Conservation (phyloP, 2,329 filamentous ascomycete species). For the Rhexocercosporidium sp. region DNA sequence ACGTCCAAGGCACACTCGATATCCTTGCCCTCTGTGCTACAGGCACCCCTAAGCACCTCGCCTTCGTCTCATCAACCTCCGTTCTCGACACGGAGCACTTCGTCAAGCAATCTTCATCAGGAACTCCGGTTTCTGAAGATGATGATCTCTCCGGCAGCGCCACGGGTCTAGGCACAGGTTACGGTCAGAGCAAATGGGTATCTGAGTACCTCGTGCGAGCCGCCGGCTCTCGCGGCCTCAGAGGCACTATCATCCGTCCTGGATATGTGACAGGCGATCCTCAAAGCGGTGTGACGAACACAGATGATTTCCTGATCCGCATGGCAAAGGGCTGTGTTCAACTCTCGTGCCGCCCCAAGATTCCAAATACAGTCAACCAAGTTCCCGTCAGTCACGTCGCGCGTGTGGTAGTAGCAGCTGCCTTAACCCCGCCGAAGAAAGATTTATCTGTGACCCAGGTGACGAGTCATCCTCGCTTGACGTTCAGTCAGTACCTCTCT, state of each 20-base stretch:
- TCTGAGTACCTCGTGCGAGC: slow-evolving; percentile 72
- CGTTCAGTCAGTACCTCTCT: slow-evolving; percentile 78
- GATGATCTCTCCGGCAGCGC: slow-evolving; percentile 81
- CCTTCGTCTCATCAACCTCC: slow-evolving; percentile 83
- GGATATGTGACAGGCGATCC: slow-evolving; percentile 85
- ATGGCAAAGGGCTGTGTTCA: slow-evolving; percentile 89
- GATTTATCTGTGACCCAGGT: slow-evolving; percentile 70
- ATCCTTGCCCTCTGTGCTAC: slow-evolving; percentile 75
- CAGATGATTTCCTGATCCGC: slow-evolving; percentile 89
- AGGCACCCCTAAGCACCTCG: slow-evolving; percentile 79
- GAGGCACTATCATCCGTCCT: slow-evolving; percentile 77
- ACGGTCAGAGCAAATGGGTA: slow-evolving; percentile 91
- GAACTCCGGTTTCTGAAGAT: slow-evolving; percentile 69
- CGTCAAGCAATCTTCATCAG: slow-evolving; percentile 72
- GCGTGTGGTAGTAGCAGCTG: slow-evolving; percentile 76
- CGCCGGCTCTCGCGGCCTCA: slow-evolving; percentile 77
- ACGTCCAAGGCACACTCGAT: slow-evolving; percentile 83
- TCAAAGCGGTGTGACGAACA: slow-evolving; percentile 72
- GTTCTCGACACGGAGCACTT: slow-evolving; percentile 85
- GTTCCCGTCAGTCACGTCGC: slow-evolving; percentile 87
- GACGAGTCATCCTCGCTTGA: slow-evolving; percentile 78
- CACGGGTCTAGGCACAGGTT: slow-evolving; percentile 80
- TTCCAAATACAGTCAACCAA: slow-evolving; percentile 86
- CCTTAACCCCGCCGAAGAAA: slow-evolving; percentile 49
- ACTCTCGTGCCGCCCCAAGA: slow-evolving; percentile 72